Evolutionary conservation across 192 early-diverging fungal species (phyloP), one percentile per base, ranked within the genome.

Genomic region (Backusella circina): DNA sequence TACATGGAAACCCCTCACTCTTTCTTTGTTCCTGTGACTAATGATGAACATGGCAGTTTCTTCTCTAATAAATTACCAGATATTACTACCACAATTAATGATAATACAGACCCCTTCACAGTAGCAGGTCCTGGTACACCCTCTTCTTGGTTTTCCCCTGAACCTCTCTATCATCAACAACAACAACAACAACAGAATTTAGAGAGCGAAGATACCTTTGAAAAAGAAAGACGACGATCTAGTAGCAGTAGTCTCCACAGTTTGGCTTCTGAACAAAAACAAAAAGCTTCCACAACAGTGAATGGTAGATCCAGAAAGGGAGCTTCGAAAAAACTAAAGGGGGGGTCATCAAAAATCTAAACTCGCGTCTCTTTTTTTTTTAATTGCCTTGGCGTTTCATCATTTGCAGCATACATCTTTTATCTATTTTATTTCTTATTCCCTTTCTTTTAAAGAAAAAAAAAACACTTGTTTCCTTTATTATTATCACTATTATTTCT

Each of bases 61-160:
- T 12, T 68, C 67, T 37, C 67, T 23, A 68, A 38, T 36, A 68
- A 68, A 38, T 21, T 36, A 68, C 36, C 67, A 16, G 36, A 68
- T 66, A 66, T 35, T 21, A 67, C 67, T 33, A 68, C 36, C 35
- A n/a, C 31, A n/a, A 68, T 68, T 36, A 36, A 68, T 37, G 16
- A 66, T n/a, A 18, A 35, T 21, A 32, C 10, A 35, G 32, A 67
- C 21, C 66, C 32, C 32, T 23, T 21, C 21, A 68, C 21, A 38
- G 12, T 35, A n/a, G 35, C 30, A 21, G 67, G 67, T 36, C 36
- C 67, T 36, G 32, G 33, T 5, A 68, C 67, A 21, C 67, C 67
- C 36, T 68, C 67, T 68, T 68, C 67, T 21, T 68, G 67, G 67
- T 35, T 68, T 37, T 68, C 67, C 5, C 67, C 67, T 23, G 67